Evolutionary conservation across 768 basidiomycete genomes (phyloP).

Genomic region (Boletus tylopilopsis): DNA sequence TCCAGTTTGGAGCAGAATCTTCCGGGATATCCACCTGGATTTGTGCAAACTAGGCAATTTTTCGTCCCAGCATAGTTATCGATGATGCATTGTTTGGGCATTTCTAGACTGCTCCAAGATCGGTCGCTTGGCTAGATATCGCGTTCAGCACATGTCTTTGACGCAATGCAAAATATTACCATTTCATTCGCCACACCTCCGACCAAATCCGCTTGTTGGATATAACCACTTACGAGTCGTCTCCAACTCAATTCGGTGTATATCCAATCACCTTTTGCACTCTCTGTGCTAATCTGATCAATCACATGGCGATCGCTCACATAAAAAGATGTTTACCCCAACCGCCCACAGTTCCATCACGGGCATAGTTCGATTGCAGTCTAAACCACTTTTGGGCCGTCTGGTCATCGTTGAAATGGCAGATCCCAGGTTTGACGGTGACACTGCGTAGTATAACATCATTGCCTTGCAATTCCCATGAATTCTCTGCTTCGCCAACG

Average conservation of each 20-base stretch:
- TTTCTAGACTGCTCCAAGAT: background rate
- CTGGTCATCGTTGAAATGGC: background rate
- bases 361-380: conserved; percentile 1
- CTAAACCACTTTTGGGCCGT: conserved; percentile 4
- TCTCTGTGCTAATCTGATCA: too few species aligned
- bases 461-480: conserved; percentile 1
- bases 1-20: background rate
- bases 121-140: background rate
- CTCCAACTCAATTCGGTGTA: conserved; percentile 1
- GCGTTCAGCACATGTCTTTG: background rate
- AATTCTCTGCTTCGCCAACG: background rate
- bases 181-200: background rate
- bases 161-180: background rate
- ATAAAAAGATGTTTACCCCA: conserved; percentile 1
- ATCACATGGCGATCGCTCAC: background rate
- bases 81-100: background rate
- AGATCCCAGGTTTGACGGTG: background rate
- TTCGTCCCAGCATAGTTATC: background rate
- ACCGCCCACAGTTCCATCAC: background rate
- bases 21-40: background rate
- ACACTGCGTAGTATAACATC: background rate
- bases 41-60: background rate
- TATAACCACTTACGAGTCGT: background rate
- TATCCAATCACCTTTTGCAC: conserved; percentile 1
- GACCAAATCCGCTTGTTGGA: conserved; percentile 1